phyloP scores from a whole-genome alignment of 225 moss, liverwort and hornwort genomes.

The Physcomitrellopsis africana region DNA sequence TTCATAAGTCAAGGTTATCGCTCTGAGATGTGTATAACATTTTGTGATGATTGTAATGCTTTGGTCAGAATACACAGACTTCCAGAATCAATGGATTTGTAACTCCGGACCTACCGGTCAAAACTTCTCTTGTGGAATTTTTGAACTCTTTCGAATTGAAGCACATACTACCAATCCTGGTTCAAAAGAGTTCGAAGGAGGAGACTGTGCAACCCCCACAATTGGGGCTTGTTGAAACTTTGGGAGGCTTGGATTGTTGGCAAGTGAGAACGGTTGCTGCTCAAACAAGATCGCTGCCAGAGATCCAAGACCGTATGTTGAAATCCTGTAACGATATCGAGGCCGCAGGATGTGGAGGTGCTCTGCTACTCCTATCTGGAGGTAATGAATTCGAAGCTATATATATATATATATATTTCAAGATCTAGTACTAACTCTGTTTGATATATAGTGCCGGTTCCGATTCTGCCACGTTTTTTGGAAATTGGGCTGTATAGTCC shows the following conservation, averaged over 20 bases:
- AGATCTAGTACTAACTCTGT: not conserved
- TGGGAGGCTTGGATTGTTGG: slow-evolving; percentile 57
- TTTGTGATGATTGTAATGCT: not conserved
- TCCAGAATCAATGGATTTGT: slow-evolving; percentile 47
- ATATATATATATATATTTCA: not conserved
- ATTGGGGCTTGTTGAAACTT: not conserved
- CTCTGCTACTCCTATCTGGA: slow-evolving; percentile 77
- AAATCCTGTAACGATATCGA: slow-evolving; percentile 56
- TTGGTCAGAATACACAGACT: slow-evolving; percentile 25
- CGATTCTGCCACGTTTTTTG: not conserved
- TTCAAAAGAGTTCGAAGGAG: slow-evolving; percentile 9
- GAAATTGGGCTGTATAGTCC: not conserved
- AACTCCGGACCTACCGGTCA: slow-evolving; percentile 51
- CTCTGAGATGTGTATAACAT: slow-evolving; percentile 7
- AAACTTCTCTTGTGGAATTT: slow-evolving; percentile 46
- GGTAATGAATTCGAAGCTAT: slow-evolving; percentile 41
- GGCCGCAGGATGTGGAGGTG: slow-evolving; percentile 59
- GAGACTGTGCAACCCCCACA: slow-evolving; percentile 13
- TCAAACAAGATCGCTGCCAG: slow-evolving; percentile 64
- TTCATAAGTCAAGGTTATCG: not conserved
- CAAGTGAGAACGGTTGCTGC: slow-evolving; percentile 89
- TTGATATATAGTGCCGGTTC: not conserved
- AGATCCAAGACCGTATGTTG: slow-evolving; percentile 55
- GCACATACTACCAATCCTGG: slow-evolving; percentile 29
- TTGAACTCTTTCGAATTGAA: slow-evolving; percentile 47